phyloP scores from a whole-genome alignment of 371 early-diverging fungal genomes.

The Mortierella sp. region DNA sequence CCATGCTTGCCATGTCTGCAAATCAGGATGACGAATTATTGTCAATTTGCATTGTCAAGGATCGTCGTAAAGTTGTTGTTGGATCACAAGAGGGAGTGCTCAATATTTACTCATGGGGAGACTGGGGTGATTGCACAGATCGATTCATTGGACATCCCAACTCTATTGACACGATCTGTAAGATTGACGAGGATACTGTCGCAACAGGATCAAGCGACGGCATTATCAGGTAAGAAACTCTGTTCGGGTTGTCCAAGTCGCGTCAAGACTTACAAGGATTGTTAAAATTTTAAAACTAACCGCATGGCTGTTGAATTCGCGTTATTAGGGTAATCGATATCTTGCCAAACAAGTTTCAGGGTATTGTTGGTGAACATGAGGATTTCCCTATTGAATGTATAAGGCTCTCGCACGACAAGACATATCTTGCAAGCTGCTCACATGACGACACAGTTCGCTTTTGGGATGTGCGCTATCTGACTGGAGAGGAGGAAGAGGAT shows the following conservation, averaged over 20 bases:
- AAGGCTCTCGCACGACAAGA: conserved; percentile 70
- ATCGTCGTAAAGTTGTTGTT: conserved; percentile 83
- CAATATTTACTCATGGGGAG: conserved; percentile 82
- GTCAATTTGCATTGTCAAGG: conserved; percentile 81
- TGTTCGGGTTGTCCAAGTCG: too few relatives aligned
- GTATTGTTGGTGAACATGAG: conserved; percentile 89
- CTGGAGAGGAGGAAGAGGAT: conserved; percentile 64
- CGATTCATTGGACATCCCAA: conserved; percentile 93
- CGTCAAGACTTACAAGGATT: too few relatives aligned
- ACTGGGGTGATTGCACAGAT: conserved; percentile 93
- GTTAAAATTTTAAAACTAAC: too few relatives aligned
- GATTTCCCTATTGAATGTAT: conserved; percentile 90
- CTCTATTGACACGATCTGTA: conserved; percentile 85
- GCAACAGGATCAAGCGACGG: conserved; percentile 95
- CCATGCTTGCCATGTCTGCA: conserved; percentile 84
- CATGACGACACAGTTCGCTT: conserved; percentile 90
- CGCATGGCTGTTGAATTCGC: not conserved
- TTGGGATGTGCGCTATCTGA: conserved; percentile 81
- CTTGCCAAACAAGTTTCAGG: conserved; percentile 89
- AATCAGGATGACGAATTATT: conserved; percentile 95
- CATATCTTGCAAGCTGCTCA: conserved; percentile 80
- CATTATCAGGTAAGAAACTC: conserved; percentile 67
- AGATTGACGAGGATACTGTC: conserved; percentile 84
- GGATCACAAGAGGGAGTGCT: conserved; percentile 92
- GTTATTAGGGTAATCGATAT: conserved; percentile 74